phyloP scores from a whole-genome alignment of 805 yeast genomes.

The Saccharomyces kudriavzevii region DNA sequence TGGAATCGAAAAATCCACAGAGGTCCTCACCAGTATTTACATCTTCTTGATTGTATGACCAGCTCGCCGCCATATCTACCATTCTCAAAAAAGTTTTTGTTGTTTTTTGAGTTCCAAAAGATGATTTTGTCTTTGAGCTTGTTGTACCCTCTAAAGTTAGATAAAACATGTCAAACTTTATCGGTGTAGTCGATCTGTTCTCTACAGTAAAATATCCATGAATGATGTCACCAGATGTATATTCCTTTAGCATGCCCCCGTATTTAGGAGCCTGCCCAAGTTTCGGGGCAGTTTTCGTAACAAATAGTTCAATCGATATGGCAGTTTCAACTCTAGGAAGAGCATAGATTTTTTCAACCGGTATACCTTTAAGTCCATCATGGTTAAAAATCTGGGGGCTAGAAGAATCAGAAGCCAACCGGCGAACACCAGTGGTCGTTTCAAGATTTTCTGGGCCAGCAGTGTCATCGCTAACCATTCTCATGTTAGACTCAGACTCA shows the following conservation, averaged over 20 bases:
- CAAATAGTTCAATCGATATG: conserved; percentile 10
- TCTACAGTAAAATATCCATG: conserved; percentile 40
- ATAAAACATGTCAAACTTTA: conserved; percentile 48
- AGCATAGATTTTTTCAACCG: conserved; percentile 10
- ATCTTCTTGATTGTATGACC: conserved; percentile 31
- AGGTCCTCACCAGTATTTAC: conserved; percentile 2
- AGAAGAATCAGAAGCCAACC: background rate
- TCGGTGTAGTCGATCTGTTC: conserved; percentile 32
- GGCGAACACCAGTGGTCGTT: background rate
- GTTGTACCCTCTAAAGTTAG: conserved; percentile 45
- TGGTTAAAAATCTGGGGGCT: background rate
- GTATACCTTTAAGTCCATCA: background rate
- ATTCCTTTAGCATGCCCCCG: conserved; percentile 34
- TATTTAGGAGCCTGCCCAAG: conserved; percentile 7
- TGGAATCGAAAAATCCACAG: conserved; percentile 7
- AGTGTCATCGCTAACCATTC: background rate
- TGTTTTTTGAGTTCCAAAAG: conserved; percentile 3
- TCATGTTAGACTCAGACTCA: background rate
- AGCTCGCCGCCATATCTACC: conserved; percentile 44
- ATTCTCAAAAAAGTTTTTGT: conserved; percentile 34
- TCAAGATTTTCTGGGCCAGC: background rate
- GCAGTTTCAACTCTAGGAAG: conserved; percentile 5
- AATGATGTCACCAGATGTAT: conserved; percentile 44
- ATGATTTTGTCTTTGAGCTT: conserved; percentile 11
- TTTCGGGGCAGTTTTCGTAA: conserved; percentile 7